Evolutionary conservation across 2,329 filamentous ascomycete species (phyloP), one percentile per base, ranked within the genome.

Genomic region (Lasiodiplodia citricola): DNA sequence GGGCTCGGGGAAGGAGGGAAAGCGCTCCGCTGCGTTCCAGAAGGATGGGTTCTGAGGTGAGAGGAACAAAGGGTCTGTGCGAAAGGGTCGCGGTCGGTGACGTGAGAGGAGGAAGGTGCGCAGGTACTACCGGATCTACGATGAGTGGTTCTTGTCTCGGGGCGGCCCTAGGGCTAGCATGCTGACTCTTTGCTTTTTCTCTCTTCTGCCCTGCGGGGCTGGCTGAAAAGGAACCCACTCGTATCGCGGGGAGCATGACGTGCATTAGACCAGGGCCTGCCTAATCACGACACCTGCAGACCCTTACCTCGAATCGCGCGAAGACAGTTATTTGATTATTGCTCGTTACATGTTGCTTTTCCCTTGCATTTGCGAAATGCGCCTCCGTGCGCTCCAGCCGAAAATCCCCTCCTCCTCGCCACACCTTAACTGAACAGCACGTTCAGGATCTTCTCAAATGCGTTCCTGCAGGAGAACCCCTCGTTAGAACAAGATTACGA

Each of bases 401-500:
- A n/a, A 38, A 57, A 16, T n/a, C 55, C 38, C 10, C 47, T 41
- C 18, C 52, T 4, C 13, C 16, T 28, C 47, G 18, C 35, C 23
- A 47, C 18, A 23, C 37, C 10, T 60, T 73, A 78, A 57, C 80
- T 82, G 70, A 84, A 84, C 41, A 84, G 70, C 73, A 79, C 82
- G 71, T 84, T 82, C 73, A 84, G 79, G 55, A 75, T 74, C 71
- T 79, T 79, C 56, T 82, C 82, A 54, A 78, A 76, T 28, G 58
- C 58, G 64, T 82, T 83, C 68, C 73, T 75, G 51, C 35, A 8
- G 38, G 14, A 11, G 18, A 21, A 23, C n/a, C 28, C 28, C 16
- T 52, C 21, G 47, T 50, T 56, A 52, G 25, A 11, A 21, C 23
- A 16, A 23, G 18, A 10, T 18, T 16, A 18, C 18, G 25, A 18